These are phyloP conservation scores for Daldinia caldariorum DNA, from an alignment of 495 filamentous ascomycete species.

Conservation along the genomic window DNA sequence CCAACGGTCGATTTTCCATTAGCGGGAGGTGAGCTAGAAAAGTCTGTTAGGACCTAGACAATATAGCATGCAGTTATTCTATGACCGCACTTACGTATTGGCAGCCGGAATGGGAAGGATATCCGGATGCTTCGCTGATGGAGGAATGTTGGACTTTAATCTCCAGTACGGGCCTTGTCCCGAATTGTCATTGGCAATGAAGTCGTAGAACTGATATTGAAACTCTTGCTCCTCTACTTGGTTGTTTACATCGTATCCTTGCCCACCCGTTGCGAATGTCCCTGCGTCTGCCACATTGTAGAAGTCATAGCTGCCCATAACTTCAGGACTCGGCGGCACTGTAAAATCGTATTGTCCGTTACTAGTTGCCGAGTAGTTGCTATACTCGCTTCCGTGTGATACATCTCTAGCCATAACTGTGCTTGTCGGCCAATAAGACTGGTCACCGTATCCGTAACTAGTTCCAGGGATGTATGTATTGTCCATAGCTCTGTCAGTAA, in stretches of 20 bases:
- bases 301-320: slow-evolving; percentile 14
- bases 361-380: slow-evolving; percentile 35
- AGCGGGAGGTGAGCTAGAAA: slow-evolving; percentile 29
- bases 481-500: slow-evolving; percentile 20
- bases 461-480: slow-evolving; percentile 19
- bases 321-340: slow-evolving; percentile 26
- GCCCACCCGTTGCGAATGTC: slow-evolving; percentile 14
- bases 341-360: slow-evolving; percentile 32
- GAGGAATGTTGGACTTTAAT: slow-evolving; percentile 24
- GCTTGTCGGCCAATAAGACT: slow-evolving; percentile 29
- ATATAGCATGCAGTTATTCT: not conserved
- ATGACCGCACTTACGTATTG: slow-evolving; percentile 31
- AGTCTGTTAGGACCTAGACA: slow-evolving; percentile 16
- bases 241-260: slow-evolving; percentile 13
- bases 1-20: slow-evolving; percentile 9
- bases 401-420: slow-evolving; percentile 31
- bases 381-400: slow-evolving; percentile 25
- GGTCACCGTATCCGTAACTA: slow-evolving; percentile 23
- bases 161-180: slow-evolving; percentile 39
- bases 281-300: not conserved
- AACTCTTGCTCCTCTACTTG: slow-evolving; percentile 13
- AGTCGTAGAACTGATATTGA: slow-evolving; percentile 34
- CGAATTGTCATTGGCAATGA: slow-evolving; percentile 28
- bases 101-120: slow-evolving; percentile 5
- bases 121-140: slow-evolving; percentile 19